These are phyloP conservation scores for Nitzschia sp. DNA, from an alignment of 108 stramenopile species.

Conservation along the genomic window DNA sequence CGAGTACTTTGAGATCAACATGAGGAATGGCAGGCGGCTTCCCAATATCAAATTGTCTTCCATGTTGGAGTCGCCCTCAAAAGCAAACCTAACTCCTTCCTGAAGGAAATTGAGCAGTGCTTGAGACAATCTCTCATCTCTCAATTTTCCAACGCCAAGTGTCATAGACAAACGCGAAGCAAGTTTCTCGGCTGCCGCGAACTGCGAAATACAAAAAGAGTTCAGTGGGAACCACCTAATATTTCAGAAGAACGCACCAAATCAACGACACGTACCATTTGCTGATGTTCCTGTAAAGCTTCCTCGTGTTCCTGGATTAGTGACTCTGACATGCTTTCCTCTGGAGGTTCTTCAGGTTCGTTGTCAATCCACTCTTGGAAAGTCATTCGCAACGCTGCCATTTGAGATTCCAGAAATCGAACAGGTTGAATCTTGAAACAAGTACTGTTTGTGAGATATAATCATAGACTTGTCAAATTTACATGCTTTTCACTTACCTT, in stretches of 20 bases:
- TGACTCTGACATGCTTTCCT: slow-evolving; percentile 66
- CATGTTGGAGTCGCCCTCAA: slow-evolving; percentile 55
- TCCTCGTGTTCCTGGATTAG: slow-evolving; percentile 65
- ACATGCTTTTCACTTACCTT: slow-evolving; percentile 51
- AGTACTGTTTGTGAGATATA: neutral
- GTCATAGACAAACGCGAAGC: slow-evolving; percentile 62
- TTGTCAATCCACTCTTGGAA: slow-evolving; percentile 76
- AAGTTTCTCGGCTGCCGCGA: slow-evolving; percentile 52
- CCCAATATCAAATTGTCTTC: slow-evolving; percentile 64
- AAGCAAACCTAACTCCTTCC: slow-evolving; percentile 81
- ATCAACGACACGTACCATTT: slow-evolving; percentile 33
- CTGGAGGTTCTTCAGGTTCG: slow-evolving; percentile 67
- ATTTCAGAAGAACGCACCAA: no score
- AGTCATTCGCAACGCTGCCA: slow-evolving; percentile 72
- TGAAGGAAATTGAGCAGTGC: slow-evolving; percentile 70
- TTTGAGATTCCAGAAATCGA: slow-evolving; percentile 81
- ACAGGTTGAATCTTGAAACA: slow-evolving; percentile 56
- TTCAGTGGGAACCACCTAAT: slow-evolving; percentile 2
- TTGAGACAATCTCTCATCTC: slow-evolving; percentile 46
- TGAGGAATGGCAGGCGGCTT: slow-evolving; percentile 73
- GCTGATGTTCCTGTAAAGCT: slow-evolving; percentile 52
- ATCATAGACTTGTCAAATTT: neutral
- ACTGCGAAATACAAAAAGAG: slow-evolving; percentile 11
- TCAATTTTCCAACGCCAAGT: slow-evolving; percentile 71
- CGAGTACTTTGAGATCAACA: slow-evolving; percentile 55